Base-by-base conservation (phyloP, 192 early-diverging fungal species). In the Gaertneriomyces semiglobifer region DNA sequence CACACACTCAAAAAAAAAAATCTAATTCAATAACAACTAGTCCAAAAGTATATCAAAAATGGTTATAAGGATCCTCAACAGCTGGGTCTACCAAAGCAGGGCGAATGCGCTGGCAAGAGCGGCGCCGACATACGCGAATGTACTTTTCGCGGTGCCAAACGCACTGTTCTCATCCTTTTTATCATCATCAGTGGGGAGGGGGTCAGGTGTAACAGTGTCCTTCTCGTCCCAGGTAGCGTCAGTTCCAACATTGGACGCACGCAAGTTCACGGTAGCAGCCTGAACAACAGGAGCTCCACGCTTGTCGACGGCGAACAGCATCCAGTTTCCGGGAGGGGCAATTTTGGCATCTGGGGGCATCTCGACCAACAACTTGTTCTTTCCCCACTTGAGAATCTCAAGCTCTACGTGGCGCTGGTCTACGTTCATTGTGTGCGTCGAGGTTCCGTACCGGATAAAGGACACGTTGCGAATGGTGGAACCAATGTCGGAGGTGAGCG, bases 311-410 rank as follows among this genome's bases (percentile, higher is more conserved):
- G 46, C 74, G 58, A 71, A 79, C 57, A 79, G 7, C 63, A 79
- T 74, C 71, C 72, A 79, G 66, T 74, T 74, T 14, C 78, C 78
- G 42, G 73, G 63, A n/a, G 74, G 72, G 7, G 75, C 78, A 12
- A 75, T n/a, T n/a, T 50, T 64, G 11, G 33, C 60, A 44, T 66
- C 68, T 11, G 63, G 41, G 3, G 78, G 78, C 10, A 57, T 20
- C 55, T 56, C 25, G 18, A 70, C 60, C 19, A 55, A 39, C 9
- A 53, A 40, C 39, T 65, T 18, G 44, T 68, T 62, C 6, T 39
- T 44, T 44, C 43, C 56, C 48, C 62, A 46, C 1, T 50, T 5
- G 33, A 63, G 47, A 19, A 78, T 56, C 8, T 44, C 19, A 14
- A 71, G 60, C 46, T 75, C 75, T 12, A 79, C 54, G 11, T 75